Base-by-base conservation (phyloP, 2,329 filamentous ascomycete genomes). In the Sphaerulina musiva region DNA sequence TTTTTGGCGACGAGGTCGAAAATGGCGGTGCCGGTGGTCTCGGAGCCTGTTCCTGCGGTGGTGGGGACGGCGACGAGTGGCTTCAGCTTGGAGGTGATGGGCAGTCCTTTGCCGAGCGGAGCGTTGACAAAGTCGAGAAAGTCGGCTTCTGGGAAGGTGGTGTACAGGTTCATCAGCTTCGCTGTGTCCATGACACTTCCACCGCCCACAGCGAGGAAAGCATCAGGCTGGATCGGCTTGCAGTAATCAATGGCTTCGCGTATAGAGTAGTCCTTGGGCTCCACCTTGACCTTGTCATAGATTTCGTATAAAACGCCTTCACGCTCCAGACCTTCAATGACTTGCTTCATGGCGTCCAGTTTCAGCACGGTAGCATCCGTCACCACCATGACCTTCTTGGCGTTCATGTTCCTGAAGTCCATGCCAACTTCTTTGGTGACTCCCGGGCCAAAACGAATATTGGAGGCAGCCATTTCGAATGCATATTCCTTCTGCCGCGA, bases 91-190 rank as follows among this genome's bases (percentile, higher is more conserved):
- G 80, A 81, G 31, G 82, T 82, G 56, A 95, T 86, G 0, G 89
- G 88, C 23, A 81, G 73, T 3, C 93, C 93, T 59, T 87, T 89
- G 55, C 93, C 93, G 0, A 97, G 76, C 0, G 93, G 93, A 0
- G 92, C 92, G 67, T 97, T 97, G 71, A 98, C 93, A 65, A 98
- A 98, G 76, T 98, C 92, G 36, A 97, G 79, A 68, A 98, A 96
- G 64, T 93, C 88, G 34, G 92, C 92, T 6, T 96, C 87, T 0
- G 91, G 91, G 68, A 90, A 96, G 59, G 83, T 85, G 0, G 85
- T 87, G 74, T 97, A 97, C 0, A 98, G 80, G 68, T 98, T 98
- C 91, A 98, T 97, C 53, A 98, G 79, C 73, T 98, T 98, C 51
- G 93, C 92, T 0, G 93, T 98, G 73, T 98, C 93, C 62, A 98